Evolutionary conservation across 345 rosid genomes (phyloP), one percentile per base, ranked within the genome.

Genomic region (Eucalyptus polyanthemos): DNA sequence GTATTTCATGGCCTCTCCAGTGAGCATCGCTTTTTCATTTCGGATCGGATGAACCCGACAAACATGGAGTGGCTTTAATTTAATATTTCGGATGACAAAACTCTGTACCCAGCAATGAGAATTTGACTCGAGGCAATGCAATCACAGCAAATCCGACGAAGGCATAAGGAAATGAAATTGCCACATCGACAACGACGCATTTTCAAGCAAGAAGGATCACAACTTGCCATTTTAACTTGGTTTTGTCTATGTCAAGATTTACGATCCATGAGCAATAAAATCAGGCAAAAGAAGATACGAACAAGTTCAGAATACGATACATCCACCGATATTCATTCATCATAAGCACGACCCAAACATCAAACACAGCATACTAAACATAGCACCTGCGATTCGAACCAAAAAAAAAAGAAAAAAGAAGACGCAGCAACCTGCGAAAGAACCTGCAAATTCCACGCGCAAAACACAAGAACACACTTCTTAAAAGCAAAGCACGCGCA

Each of bases 1-100:
- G 56, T 0, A 53, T 53, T 0, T 21, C 56, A 53, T 53, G 10
- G 5, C 10, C 56, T 53, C 24, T 53, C 24, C 2, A 0, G 24
- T 8, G 56, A 53, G 56, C 56, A 8, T 53, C 0, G 24, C 10
- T n/a, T 19, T 19, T 53, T 53, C 10, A 53, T 53, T 53, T 53
- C 56, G 24, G 56, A 53, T 7, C 10, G 24, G 56, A 53, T 53
- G 10, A 19, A 19, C 56, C 24, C 56, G 24, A 3, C 19, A 51
- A 53, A 53, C 2, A 53, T 53, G 62, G 62, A 22, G 27, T 0
- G 29, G 62, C 6, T 56, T 9, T 56, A 56, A 56, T 56, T 22
- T 2, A 22, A 22, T 4, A 56, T 9, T 54, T 9, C 11, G 27
- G 11, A 21, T 21, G 4, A 54, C 60, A 1, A 1, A 56, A 51